Evolutionary conservation across 306 rosid species (phyloP), one percentile per base, ranked within the genome.

Genomic region (Hippophae gyantsensis): DNA sequence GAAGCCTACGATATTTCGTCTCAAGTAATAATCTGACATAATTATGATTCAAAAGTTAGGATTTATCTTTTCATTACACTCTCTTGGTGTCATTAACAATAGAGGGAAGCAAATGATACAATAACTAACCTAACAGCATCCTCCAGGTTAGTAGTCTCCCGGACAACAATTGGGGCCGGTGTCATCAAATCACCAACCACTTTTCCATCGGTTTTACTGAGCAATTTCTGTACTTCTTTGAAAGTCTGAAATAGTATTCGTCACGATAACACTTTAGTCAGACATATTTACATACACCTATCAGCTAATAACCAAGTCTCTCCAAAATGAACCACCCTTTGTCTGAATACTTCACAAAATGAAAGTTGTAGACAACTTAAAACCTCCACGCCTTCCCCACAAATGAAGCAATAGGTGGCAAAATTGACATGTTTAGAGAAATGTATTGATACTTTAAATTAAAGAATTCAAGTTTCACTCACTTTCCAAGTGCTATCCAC

Each of bases 171-270:
- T 10, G 99, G 99, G 60, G 85, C 75, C 27, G 90, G 77, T 43
- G 99, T 93, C 99, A 93, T 93, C 43, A 93, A 73, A 77, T 93
- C 99, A 6, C 99, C 99, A 32, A 93, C 95, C 74, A 88, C 88
- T 83, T 88, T 72, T 12, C 97, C 97, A 60, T 88, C 84, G 14
- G 90, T 88, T 81, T 93, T 93, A 58, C 77, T 63, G 65, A 93
- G 94, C 65, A 93, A 80, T 64, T 79, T 86, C 66, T 93, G 99
- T 74, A 93, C 47, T 79, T 88, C 79, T 42, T 88, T 84, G 76
- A 93, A 93, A 54, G 93, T 77, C 99, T 92, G 94, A 58, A 81
- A 83, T 8, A 65, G 3, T 18, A 76, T 54, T 74, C 59, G 79
- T 49, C 13, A 49, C 12, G 7, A 18, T 18, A 0, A 18, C 23